A percentile compares a stretch with the other conserved stretches of the same genome.
These are phyloP conservation scores for Nepenthes gracilis DNA, from an alignment of 148 eudicot species.

Conservation along the genomic window DNA sequence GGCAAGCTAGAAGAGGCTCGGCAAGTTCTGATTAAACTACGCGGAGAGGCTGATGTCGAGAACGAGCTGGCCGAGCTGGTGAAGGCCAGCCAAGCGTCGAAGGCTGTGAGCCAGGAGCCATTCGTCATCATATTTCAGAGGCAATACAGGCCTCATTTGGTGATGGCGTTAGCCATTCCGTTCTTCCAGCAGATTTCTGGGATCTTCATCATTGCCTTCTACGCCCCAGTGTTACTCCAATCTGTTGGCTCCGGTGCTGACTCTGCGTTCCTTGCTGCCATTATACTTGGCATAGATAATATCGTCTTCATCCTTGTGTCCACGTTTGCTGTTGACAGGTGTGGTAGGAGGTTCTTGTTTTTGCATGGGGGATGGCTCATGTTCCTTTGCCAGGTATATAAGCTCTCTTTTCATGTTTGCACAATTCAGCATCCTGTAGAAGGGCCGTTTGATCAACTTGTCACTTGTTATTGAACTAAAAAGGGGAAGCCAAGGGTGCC, in stretches of 20 bases:
- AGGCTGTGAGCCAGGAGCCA: slow-evolving; percentile 18
- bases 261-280: slow-evolving; percentile 25
- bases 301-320: slow-evolving; percentile 26
- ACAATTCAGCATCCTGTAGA: too few relatives aligned
- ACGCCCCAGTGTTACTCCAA: slow-evolving; percentile 32
- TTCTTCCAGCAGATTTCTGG: slow-evolving; percentile 44
- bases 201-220: slow-evolving; percentile 36
- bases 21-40: slow-evolving; percentile 13
- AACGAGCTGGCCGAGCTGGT: slow-evolving; percentile 25
- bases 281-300: slow-evolving; percentile 25
- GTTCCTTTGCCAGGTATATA: slow-evolving; percentile 28
- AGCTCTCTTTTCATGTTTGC: neutral
- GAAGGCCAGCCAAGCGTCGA: slow-evolving; percentile 17
- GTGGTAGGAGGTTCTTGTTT: slow-evolving; percentile 31
- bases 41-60: slow-evolving; percentile 23
- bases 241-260: slow-evolving; percentile 31
- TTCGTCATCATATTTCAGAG: slow-evolving; percentile 27
- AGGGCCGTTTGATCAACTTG: too few relatives aligned
- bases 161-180: slow-evolving; percentile 31
- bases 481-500: too few relatives aligned
- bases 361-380: slow-evolving; percentile 37
- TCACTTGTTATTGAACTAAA: too few relatives aligned
- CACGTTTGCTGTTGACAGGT: slow-evolving; percentile 26
- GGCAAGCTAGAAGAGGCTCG: slow-evolving; percentile 26
- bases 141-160: slow-evolving; percentile 36